Percentiles rank a stretch among this genome's conserved stretches.
These are phyloP conservation scores for Pseudevernia furfuracea DNA, from an alignment of 495 filamentous ascomycete genomes.

Conservation along the genomic window DNA sequence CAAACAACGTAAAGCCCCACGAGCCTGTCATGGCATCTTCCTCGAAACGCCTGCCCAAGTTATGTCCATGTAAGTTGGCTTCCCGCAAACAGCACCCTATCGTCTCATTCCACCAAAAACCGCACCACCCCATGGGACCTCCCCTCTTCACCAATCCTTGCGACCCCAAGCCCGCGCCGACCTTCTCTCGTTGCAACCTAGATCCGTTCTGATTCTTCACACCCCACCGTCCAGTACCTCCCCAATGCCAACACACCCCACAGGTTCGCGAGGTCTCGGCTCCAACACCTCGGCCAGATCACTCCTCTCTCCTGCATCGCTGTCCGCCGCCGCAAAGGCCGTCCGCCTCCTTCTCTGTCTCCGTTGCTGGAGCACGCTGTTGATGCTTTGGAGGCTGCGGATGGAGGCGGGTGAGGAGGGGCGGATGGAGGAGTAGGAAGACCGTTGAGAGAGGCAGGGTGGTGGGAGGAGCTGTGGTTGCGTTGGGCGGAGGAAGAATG, in stretches of 20 bases:
- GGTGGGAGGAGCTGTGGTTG: constrained; percentile 17
- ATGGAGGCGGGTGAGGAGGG: constrained; percentile 29
- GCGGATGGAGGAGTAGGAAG: constrained; percentile 30
- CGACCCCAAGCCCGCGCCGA: background rate
- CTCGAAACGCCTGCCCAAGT: background rate
- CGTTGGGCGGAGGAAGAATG: constrained; percentile 25
- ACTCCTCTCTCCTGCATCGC: background rate
- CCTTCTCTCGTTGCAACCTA: background rate
- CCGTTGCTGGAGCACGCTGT: constrained; percentile 14
- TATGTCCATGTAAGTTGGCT: background rate
- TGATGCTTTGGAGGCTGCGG: constrained; percentile 24
- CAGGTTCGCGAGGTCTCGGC: constrained; percentile 15
- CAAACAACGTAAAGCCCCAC: background rate
- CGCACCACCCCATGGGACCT: background rate
- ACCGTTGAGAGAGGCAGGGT: constrained; percentile 23
- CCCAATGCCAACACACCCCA: constrained; percentile 20
- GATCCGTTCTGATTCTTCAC: background rate
- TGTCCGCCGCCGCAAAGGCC: background rate
- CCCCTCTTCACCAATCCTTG: background rate
- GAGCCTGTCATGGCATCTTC: background rate
- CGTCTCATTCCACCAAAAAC: background rate
- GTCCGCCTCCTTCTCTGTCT: constrained; percentile 6
- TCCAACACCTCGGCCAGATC: constrained; percentile 20
- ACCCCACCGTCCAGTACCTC: constrained; percentile 19
- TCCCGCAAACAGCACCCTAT: background rate